phyloP scores from a whole-genome alignment of 306 rosid species.

The Hylodesmum podocarpum region DNA sequence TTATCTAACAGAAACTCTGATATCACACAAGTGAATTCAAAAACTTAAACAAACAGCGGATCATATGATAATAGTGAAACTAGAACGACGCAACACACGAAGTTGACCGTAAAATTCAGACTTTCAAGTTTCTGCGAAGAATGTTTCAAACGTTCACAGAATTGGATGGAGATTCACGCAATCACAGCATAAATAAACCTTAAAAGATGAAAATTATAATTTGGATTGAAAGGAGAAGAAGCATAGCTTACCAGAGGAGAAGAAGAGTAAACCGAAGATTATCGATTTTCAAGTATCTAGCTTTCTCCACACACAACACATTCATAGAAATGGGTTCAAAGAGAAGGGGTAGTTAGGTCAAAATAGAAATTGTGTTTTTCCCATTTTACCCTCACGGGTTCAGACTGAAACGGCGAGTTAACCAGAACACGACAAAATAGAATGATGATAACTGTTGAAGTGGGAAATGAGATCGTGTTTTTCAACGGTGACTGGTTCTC shows the following conservation, averaged over 20 bases:
- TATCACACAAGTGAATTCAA: background rate
- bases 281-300: background rate
- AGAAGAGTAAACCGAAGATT: slow-evolving; percentile 1
- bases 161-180: slow-evolving; percentile 8
- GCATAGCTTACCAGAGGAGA: slow-evolving; percentile 33
- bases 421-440: background rate
- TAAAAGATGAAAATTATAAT: background rate
- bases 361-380: background rate
- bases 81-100: background rate
- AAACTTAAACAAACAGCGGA: slow-evolving; percentile 20
- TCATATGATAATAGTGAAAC: slow-evolving; percentile 7
- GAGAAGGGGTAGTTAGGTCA: background rate
- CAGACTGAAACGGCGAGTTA: background rate
- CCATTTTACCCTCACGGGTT: slow-evolving; percentile 32
- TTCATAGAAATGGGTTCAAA: background rate
- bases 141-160: background rate
- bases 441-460: background rate
- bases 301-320: background rate
- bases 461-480: background rate
- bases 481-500: background rate
- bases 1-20: background rate
- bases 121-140: background rate
- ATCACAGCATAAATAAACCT: background rate
- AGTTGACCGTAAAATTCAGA: slow-evolving; percentile 26
- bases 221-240: slow-evolving; percentile 10